Evolutionary conservation across 495 filamentous ascomycete species (phyloP).

Genomic region (Penicillium silybi): DNA sequence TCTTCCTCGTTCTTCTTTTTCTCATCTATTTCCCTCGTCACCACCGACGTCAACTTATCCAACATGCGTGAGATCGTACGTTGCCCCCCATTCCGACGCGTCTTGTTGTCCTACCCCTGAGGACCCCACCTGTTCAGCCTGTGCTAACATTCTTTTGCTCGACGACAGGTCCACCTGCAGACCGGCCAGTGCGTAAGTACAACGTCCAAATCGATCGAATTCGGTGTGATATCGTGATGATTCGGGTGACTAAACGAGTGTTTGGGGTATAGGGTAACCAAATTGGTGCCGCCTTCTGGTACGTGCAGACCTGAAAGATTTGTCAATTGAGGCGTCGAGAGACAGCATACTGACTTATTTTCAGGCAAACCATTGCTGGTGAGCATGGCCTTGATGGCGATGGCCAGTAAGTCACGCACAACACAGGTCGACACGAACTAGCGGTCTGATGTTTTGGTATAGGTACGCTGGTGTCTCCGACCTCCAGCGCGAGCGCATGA

Average conservation of each 20-base stretch:
- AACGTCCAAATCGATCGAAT: constrained; percentile 4
- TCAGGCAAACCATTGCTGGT: constrained; percentile 92
- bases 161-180: constrained; percentile 86
- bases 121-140: constrained; percentile 42
- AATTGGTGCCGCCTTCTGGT: constrained; percentile 99
- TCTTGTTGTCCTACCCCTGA: constrained; percentile 22
- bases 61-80: constrained; percentile 94
- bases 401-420: constrained; percentile 65
- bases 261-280: constrained; percentile 80
- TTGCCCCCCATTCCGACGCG: constrained; percentile 33
- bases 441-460: constrained; percentile 26
- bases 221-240: constrained; percentile 4
- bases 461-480: constrained; percentile 98
- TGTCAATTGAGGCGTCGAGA: neutral
- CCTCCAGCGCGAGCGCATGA: constrained; percentile 99
- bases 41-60: constrained; percentile 45
- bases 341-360: constrained; percentile 24
- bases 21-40: constrained; percentile 15
- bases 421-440: constrained; percentile 18
- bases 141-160: constrained; percentile 38
- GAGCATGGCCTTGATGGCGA: constrained; percentile 98
- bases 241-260: constrained; percentile 25
- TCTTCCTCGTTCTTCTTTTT: constrained; percentile 18
- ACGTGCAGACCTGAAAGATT: constrained; percentile 29
- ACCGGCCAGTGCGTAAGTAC: constrained; percentile 94